Evolutionary conservation across 768 basidiomycete genomes (phyloP).

Genomic region (Dioszegia hungarica): DNA sequence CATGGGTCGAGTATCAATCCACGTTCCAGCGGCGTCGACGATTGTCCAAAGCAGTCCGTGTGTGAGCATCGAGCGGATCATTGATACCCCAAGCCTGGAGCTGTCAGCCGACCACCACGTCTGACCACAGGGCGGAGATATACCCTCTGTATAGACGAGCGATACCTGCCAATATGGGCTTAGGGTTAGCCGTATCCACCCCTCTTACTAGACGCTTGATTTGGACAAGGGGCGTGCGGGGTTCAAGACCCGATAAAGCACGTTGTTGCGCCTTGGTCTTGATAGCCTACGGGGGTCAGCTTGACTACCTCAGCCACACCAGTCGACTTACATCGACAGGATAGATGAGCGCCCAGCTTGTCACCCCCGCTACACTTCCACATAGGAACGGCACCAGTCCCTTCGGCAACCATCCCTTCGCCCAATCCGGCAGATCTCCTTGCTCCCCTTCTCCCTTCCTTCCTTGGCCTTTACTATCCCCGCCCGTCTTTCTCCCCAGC

Average conservation of each 20-base stretch:
- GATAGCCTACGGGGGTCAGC: slow-evolving; percentile 44
- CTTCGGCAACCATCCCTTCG: slow-evolving; percentile 68
- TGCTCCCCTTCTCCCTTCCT: slow-evolving; percentile 24
- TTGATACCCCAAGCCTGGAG: slow-evolving; percentile 62
- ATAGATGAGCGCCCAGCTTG: slow-evolving; percentile 76
- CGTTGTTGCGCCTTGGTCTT: slow-evolving; percentile 90
- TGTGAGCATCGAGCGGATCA: slow-evolving; percentile 82
- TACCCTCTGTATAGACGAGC: slow-evolving; percentile 83
- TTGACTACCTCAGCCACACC: slow-evolving; percentile 28
- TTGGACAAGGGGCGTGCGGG: slow-evolving; percentile 69
- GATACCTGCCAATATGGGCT: slow-evolving; percentile 64
- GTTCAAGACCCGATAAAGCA: slow-evolving; percentile 70
- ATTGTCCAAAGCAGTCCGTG: slow-evolving; percentile 92
- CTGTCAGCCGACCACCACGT: too few species aligned
- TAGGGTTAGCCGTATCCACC: slow-evolving; percentile 69
- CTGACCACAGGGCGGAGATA: too few species aligned
- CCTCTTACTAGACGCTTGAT: slow-evolving; percentile 75
- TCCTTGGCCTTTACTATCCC: slow-evolving; percentile 7
- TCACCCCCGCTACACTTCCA: slow-evolving; percentile 81
- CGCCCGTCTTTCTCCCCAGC: slow-evolving; percentile 58
- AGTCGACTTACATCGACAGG: slow-evolving; percentile 71
- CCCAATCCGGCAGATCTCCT: slow-evolving; percentile 47
- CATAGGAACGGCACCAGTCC: slow-evolving; percentile 83
- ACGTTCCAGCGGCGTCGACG: slow-evolving; percentile 57
- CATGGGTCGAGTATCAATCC: slow-evolving; percentile 47